phyloP scores from a whole-genome alignment of 2,329 filamentous ascomycete genomes.

The Cladosporium sp. region DNA sequence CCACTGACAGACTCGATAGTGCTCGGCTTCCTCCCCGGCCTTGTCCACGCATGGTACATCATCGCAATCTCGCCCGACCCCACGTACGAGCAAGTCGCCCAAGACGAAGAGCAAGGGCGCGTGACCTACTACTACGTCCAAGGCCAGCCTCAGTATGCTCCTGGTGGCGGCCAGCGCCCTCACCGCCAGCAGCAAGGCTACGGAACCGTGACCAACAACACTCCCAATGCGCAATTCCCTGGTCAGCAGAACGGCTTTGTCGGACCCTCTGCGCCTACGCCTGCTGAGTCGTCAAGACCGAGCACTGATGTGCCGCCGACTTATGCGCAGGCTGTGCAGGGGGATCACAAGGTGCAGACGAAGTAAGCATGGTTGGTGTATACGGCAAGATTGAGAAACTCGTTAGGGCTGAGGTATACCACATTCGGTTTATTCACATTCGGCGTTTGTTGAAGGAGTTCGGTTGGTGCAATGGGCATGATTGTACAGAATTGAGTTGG shows the following conservation, averaged over 20 bases:
- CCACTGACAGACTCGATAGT: slow-evolving; percentile 14
- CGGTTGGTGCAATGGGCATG: too few relatives aligned
- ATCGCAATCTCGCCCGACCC: slow-evolving; percentile 83
- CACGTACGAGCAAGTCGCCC: slow-evolving; percentile 61
- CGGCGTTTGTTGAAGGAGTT: too few relatives aligned
- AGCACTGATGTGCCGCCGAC: slow-evolving; percentile 63
- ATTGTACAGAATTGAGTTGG: too few relatives aligned
- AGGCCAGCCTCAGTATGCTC: slow-evolving; percentile 26
- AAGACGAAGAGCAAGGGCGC: slow-evolving; percentile 52
- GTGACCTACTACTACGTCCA: slow-evolving; percentile 72
- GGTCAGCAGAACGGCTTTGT: slow-evolving; percentile 37
- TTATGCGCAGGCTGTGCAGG: slow-evolving; percentile 81
- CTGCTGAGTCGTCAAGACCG: slow-evolving; percentile 37
- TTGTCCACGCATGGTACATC: slow-evolving; percentile 97
- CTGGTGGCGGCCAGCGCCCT: slow-evolving; percentile 16
- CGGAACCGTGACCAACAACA: slow-evolving; percentile 37
- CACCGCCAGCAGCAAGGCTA: slow-evolving; percentile 28
- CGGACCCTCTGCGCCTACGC: slow-evolving; percentile 28
- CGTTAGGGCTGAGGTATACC: too few relatives aligned
- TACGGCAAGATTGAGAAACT: too few relatives aligned
- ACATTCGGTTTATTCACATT: too few relatives aligned
- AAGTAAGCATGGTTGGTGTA: too few relatives aligned
- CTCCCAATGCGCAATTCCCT: slow-evolving; percentile 39
- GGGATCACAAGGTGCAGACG: slow-evolving; percentile 81
- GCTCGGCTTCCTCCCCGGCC: slow-evolving; percentile 64